Evolutionary conservation across 768 basidiomycete species (phyloP).

Genomic region (Boletus rufocinnamomeus): DNA sequence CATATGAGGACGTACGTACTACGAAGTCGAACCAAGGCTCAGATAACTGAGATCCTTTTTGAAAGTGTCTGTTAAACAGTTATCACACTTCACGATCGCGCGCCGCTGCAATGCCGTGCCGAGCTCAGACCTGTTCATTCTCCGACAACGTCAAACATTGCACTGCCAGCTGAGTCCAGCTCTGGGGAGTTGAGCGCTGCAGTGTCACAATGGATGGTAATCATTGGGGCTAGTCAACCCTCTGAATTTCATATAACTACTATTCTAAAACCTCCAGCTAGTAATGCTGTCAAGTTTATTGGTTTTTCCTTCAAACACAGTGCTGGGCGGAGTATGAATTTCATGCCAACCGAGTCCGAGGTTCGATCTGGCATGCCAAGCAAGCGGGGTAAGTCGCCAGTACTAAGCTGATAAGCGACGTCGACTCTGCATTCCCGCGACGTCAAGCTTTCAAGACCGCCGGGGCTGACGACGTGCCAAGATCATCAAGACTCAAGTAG

Average conservation of each 20-base stretch:
- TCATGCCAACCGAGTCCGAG: not conserved
- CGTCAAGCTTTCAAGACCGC: not conserved
- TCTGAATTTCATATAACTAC: not conserved
- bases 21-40: not conserved
- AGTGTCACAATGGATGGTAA: not conserved
- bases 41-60: not conserved
- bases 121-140: not conserved
- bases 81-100: not conserved
- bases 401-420: not conserved
- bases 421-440: not conserved
- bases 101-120: not conserved
- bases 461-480: slow-evolving; percentile 6
- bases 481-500: not conserved
- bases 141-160: not conserved
- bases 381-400: not conserved
- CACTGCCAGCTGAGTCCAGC: not conserved
- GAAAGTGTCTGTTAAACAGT: not conserved
- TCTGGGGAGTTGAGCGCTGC: not conserved
- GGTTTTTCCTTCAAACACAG: not conserved
- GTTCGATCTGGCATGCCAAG: not conserved
- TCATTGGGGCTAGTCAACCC: not conserved
- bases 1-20: not conserved
- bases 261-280: not conserved
- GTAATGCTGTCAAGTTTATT: not conserved
- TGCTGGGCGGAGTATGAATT: no score